Evolutionary conservation across 768 basidiomycete species (phyloP).

Genomic region (Psilocybe azurescens): DNA sequence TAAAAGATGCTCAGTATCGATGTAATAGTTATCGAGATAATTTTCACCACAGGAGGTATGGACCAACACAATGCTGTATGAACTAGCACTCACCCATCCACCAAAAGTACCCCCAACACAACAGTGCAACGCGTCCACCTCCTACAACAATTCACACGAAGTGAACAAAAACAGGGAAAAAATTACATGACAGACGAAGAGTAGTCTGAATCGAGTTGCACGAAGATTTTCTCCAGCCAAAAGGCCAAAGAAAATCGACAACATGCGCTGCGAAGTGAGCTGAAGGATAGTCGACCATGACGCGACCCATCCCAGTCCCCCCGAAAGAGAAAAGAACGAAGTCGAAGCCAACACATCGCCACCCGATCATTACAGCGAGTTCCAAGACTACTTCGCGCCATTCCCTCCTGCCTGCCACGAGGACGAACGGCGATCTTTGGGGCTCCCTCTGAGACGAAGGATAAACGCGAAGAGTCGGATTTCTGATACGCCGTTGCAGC

Average conservation of each 20-base stretch:
- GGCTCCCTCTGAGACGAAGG: slow-evolving; percentile 28
- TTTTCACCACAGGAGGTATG: too few species aligned
- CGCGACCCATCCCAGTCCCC: slow-evolving; percentile 16
- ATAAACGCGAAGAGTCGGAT: slow-evolving; percentile 40
- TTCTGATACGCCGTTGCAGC: slow-evolving; percentile 73
- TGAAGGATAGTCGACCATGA: slow-evolving; percentile 49
- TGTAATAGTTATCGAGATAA: too few species aligned
- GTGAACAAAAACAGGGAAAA: slow-evolving; percentile 26
- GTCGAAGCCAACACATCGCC: slow-evolving; percentile 15
- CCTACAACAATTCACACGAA: slow-evolving; percentile 15
- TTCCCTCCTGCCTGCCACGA: slow-evolving; percentile 36
- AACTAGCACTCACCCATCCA: too few species aligned
- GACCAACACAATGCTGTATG: too few species aligned
- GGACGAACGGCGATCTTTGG: slow-evolving; percentile 45
- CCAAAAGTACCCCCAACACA: too few species aligned
- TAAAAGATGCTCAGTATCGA: too few species aligned
- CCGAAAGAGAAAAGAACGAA: slow-evolving; percentile 8
- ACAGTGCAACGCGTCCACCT: neutral
- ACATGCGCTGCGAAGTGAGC: slow-evolving; percentile 71
- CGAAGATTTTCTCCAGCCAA: slow-evolving; percentile 10
- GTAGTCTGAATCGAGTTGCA: slow-evolving; percentile 73
- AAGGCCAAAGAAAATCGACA: slow-evolving; percentile 13
- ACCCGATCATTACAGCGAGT: slow-evolving; percentile 64
- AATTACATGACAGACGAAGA: slow-evolving; percentile 59
- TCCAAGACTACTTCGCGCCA: slow-evolving; percentile 49